Evolutionary conservation across 176 grass and related monocot genomes (phyloP), one percentile per base, ranked within the genome.

Genomic region (Raddia guianensis): DNA sequence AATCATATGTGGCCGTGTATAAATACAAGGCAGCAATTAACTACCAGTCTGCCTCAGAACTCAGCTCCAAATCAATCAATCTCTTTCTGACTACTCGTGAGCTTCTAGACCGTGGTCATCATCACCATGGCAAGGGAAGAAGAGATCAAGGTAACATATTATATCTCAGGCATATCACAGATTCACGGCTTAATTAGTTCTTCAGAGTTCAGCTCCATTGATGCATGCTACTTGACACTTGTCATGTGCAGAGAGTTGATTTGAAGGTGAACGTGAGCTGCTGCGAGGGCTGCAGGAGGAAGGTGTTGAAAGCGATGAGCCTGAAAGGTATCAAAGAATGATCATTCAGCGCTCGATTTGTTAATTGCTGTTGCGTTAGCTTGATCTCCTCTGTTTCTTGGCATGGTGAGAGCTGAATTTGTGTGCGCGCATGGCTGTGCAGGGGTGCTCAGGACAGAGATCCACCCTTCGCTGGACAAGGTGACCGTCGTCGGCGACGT

Each of bases 201-300:
- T 16, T 35, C 52, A 56, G n/a, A 55, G 76, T 34, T 18, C 21
- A 11, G 9, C 5, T 47, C 19, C 19, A 67, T 74, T 60, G 35
- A 14, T 51, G 10, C 68, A 18, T 77, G 75, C 2, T 66, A 14
- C 14, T 49, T 54, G 18, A 63, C 53, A 4, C 53, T 11, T 77
- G 78, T 54, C 53, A 9, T 73, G 59, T 78, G 78, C 86, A 98
- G 95, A 98, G 81, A 80, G 84, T 98, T 84, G 95, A 98, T 79
- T 47, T 98, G 77, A 95, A 93, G 81, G 92, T 95, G 44, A 87
- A 89, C 84, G 95, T 92, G 83, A 95, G 88, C 81, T 98, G 95
- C 77, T 98, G 95, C 54, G 92, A 95, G 4, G 95, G 95, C 19
- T 98, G 95, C 90, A 86, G 86, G 88, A 93, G 88, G 70, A 98